Evolutionary conservation across 2,329 filamentous ascomycete species (phyloP), one percentile per base, ranked within the genome.

Genomic region (Pyrenophora tritici-repentis): DNA sequence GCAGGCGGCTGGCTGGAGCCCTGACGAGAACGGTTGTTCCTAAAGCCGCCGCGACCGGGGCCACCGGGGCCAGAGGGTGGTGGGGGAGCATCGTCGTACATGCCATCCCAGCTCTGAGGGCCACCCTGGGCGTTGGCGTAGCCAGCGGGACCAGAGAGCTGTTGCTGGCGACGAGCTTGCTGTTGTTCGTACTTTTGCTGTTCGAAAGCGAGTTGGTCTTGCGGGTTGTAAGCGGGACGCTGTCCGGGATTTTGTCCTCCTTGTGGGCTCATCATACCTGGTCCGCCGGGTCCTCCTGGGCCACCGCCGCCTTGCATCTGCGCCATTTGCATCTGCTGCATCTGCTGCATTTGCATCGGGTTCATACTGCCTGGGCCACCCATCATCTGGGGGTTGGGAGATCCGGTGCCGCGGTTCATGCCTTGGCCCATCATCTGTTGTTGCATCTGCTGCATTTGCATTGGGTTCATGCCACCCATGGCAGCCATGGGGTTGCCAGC

Each of bases 71-170:
- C 81, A 13, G 76, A 78, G 62, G 76, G 79, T 4, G 90, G 90
- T 70, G 93, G 90, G 13, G 91, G 92, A 2, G 92, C 90, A 71
- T 97, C 93, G 71, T 97, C 93, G 73, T 97, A 97, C 91, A 96
- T 96, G 67, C 93, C 93, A 73, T 97, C 93, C 91, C 92, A 97
- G 34, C 88, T 92, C 18, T 89, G 90, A n/a, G 88, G 88, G 13
- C 85, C 86, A 37, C 84, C 85, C 49, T 48, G 45, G 10, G 78
- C 78, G 32, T 76, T 82, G 41, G 76, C 82, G 72, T 71, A 74
- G 20, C 74, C 74, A 48, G 64, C 69, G 35, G 59, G 62, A 17
- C 74, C 74, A 46, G 66, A 69, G 29, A 60, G 62, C 55, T 78
- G 73, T 53, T 76, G 73, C 70, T 79, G 74, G 72, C 81, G 83